Percentiles rank a stretch among this genome's conserved stretches.
These are phyloP conservation scores for Metschnikowia similis DNA, from an alignment of 805 yeast genomes.

Conservation along the genomic window DNA sequence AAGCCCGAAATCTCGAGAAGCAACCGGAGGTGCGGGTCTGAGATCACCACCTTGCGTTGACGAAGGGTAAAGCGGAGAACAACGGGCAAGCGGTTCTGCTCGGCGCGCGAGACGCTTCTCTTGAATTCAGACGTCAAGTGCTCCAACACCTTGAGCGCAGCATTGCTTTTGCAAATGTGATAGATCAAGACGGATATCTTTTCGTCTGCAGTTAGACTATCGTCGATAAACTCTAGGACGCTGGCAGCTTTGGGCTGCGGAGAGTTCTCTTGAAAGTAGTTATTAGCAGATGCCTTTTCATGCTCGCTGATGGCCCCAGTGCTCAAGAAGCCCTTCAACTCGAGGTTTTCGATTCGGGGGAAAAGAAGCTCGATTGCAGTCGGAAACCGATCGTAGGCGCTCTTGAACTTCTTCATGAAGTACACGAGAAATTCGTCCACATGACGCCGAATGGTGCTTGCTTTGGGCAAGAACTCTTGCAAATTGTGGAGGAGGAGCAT, in stretches of 20 bases:
- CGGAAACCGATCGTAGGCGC: conserved; percentile 48
- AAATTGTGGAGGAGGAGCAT: conserved; percentile 53
- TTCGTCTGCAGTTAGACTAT: conserved; percentile 36
- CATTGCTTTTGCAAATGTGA: conserved; percentile 43
- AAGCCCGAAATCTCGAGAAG: conserved; percentile 46
- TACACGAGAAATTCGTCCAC: conserved; percentile 62
- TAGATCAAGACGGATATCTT: conserved; percentile 47
- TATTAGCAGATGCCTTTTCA: conserved; percentile 6
- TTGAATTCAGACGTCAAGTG: conserved; percentile 40
- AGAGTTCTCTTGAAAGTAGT: conserved; percentile 14
- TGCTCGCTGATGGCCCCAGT: conserved; percentile 50
- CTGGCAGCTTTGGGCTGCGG: conserved; percentile 32
- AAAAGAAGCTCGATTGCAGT: conserved; percentile 64
- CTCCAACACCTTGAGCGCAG: conserved; percentile 30
- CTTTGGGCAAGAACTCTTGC: conserved; percentile 43
- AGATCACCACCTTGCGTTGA: conserved; percentile 31
- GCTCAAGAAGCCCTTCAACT: conserved; percentile 48
- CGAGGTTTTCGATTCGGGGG: conserved; percentile 47
- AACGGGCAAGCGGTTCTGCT: not conserved
- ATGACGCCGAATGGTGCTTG: conserved; percentile 49
- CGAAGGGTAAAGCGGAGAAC: conserved; percentile 13
- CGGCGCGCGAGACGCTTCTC: conserved; percentile 19
- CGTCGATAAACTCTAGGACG: conserved; percentile 30
- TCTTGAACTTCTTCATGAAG: conserved; percentile 57
- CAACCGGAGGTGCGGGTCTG: conserved; percentile 47